Evolutionary conservation across 1,284 basidiomycete genomes (phyloP).

Genomic region (Irpex sp.): DNA sequence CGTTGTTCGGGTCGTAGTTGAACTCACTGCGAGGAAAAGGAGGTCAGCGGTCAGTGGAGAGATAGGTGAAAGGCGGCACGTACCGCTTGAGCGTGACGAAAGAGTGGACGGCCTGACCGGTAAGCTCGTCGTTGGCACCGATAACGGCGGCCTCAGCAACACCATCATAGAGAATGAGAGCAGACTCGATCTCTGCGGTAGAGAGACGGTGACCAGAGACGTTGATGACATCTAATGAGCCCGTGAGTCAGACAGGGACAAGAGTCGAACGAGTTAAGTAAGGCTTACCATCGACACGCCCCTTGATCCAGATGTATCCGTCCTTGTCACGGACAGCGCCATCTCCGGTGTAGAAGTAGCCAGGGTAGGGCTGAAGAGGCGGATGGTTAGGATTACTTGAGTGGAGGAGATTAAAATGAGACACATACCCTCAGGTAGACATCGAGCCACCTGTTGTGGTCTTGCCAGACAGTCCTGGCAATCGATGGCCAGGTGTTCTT

Average conservation of each 20-base stretch:
- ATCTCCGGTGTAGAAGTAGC: conserved; percentile 94
- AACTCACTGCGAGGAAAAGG: conserved; percentile 63
- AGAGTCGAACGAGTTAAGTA: conserved; percentile 7
- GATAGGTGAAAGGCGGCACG: background rate
- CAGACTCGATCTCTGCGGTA: conserved; percentile 97
- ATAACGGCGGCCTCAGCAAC: conserved; percentile 93
- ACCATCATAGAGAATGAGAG: conserved; percentile 90
- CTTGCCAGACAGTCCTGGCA: conserved; percentile 90
- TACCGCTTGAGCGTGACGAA: conserved; percentile 69
- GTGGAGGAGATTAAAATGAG: background rate
- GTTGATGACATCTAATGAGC: conserved; percentile 74
- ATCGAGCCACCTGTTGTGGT: conserved; percentile 80
- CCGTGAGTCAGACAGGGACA: conserved; percentile 2
- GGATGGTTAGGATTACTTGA: conserved; percentile 1
- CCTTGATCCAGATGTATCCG: conserved; percentile 98
- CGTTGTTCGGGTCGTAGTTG: conserved; percentile 65
- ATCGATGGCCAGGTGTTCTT: conserved; percentile 93
- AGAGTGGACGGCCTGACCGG: conserved; percentile 84
- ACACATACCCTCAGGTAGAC: conserved; percentile 81
- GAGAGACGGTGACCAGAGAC: conserved; percentile 96
- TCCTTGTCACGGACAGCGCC: conserved; percentile 92
- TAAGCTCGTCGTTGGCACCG: conserved; percentile 85
- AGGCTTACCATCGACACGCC: conserved; percentile 82
- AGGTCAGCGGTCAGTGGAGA: background rate
- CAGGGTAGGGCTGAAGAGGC: conserved; percentile 61